Evolutionary conservation across 257 asterid species (phyloP).

Genomic region (Striga asiatica): DNA sequence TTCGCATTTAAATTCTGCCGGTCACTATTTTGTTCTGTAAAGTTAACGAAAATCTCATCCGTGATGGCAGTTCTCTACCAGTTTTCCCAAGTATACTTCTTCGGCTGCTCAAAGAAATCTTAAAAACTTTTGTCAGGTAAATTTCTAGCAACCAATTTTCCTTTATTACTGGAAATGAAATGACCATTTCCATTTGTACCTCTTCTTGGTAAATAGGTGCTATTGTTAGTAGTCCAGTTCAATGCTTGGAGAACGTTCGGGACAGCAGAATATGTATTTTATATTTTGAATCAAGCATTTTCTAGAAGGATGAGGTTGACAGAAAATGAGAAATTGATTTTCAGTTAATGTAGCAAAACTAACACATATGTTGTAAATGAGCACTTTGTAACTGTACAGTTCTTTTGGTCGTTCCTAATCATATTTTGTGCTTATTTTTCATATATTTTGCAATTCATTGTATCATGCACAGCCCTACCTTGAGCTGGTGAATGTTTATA

Average conservation of each 20-base stretch:
- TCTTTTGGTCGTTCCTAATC: background rate
- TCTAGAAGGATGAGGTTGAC: background rate
- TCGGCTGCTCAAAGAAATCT: conserved; percentile 88
- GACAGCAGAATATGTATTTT: background rate
- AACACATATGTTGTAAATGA: background rate
- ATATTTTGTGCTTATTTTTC: background rate
- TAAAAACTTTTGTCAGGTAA: conserved; percentile 73
- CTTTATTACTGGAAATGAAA: background rate
- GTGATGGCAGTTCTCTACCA: conserved; percentile 63
- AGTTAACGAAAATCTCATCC: conserved; percentile 6
- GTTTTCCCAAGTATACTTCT: conserved; percentile 80
- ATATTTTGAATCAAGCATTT: no score
- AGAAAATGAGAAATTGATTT: background rate
- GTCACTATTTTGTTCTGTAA: background rate
- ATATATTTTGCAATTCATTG: background rate
- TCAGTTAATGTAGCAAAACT: background rate
- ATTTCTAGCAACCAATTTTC: background rate
- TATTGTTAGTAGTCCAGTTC: background rate
- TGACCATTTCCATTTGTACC: background rate
- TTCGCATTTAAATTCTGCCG: background rate
- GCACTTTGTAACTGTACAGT: background rate
- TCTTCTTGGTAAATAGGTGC: background rate
- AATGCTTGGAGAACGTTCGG: conserved; percentile 4
- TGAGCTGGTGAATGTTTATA: conserved; percentile 64
- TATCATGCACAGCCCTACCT: conserved; percentile 55